Base-by-base conservation (phyloP, 768 basidiomycete species). In the Leccinum boreale region DNA sequence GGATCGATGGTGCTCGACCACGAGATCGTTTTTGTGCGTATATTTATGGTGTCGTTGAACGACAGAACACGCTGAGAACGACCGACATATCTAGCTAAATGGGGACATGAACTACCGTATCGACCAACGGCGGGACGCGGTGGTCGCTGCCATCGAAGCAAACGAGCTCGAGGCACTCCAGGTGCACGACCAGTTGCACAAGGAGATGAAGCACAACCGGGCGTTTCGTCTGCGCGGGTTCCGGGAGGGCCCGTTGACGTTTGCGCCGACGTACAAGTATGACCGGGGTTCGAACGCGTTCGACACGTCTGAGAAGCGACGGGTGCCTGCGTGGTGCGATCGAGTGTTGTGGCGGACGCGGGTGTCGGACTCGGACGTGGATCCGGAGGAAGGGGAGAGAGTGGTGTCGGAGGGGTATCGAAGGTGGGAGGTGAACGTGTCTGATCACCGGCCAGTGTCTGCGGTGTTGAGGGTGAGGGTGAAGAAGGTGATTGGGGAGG, bases 21-120 rank as follows among this genome's bases (percentile, higher is more conserved):
- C 71, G 96, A 99, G 66, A 84, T 96, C 50, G 92, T 94, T 56
- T 86, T 98, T 54, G 89, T 94, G 47, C 53, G 70, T 62, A 10
- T 12, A 19, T 42, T 9, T 21, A 51, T 14, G 21, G 17, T 26
- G 26, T 31, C 19, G 33, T 57, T 33, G 14, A n/a, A 29, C 12
- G 23, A 56, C 24, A 5, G 28, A 24, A 44, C n/a, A 24, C 21
- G 7, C 31, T 68, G 19, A 66, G 19, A 19, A 42, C n/a, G 39
- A 7, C 17, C 26, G 17, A n/a, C 33, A 21, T 46, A 31, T 50
- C 49, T 63, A 93, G 91, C 73, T 95, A 50, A 92, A 88, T 59
- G 96, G 96, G 0, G 96, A 98, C 72, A 81, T 99, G 75, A 99
- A 99, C 74, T 99, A 98, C 69, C 93, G 96, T 46, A 95, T 98